Base-by-base conservation (phyloP, 2,329 filamentous ascomycete genomes). In the Aspergillus alliaceus region DNA sequence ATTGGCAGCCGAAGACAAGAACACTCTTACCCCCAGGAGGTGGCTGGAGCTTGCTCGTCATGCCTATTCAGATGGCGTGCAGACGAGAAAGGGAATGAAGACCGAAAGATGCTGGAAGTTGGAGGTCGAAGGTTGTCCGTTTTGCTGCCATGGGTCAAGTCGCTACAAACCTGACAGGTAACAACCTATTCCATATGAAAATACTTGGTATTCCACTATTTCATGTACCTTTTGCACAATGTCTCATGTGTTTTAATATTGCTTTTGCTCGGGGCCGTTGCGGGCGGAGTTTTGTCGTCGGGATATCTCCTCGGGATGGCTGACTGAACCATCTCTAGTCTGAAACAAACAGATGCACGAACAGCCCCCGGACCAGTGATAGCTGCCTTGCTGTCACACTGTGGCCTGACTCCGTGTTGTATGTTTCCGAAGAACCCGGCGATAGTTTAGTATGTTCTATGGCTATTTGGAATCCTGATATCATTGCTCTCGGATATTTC, bases 1-100 rank as follows among this genome's bases (percentile, higher is more conserved):
- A 62, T 54, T 64, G 63, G 20, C 61, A 64, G 25, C 63, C 63
- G 48, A 64, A 64, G 2, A 64, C 25, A 1, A 64, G 53, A 18
- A 64, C 53, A 3, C 52, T 39, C 3, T 58, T 54, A 12, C 42
- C 44, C 6, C 32, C 48, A 8, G 39, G 4, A 1, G 39, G 35
- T 22, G 54, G 54, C 12, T n/a, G 14, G 8, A 49, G 46, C 6
- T 48, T 40, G 25, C 49, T 46, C 15, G 22, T n/a, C 49, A 56
- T 44, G 15, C 25, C 15, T 4, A 9, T 24, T 22, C 2, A 22
- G 24, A 9, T n/a, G 14, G 20, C 22, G 5, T 7, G 34, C 14
- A 20, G 8, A 15, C 3, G n/a, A 18, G 22, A 18, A 32, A 7
- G 3, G 12, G 24, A 47, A 47, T 7, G 8, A 39, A 9, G n/a